These are phyloP conservation scores for Pyrenochaeta sp. DNA, from an alignment of 2,329 filamentous ascomycete species.

Conservation along the genomic window DNA sequence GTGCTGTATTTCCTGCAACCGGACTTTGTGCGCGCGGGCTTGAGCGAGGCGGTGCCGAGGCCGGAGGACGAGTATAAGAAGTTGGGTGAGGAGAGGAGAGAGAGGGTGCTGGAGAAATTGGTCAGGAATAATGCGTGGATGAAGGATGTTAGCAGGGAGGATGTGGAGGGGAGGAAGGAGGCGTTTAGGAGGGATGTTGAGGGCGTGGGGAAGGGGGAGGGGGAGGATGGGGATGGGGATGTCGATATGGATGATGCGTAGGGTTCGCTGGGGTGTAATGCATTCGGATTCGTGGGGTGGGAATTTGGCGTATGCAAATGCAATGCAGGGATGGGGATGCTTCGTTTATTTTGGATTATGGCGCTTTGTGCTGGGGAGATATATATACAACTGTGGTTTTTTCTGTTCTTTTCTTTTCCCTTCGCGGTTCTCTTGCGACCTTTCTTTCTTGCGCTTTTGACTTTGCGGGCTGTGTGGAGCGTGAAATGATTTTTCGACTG, in stretches of 20 bases:
- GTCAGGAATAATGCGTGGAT: conserved; percentile 56
- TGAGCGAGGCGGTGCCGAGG: conserved; percentile 43
- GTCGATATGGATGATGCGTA: conserved; percentile 44
- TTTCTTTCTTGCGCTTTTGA: too few species aligned
- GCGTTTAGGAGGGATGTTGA: conserved; percentile 43
- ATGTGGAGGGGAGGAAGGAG: conserved; percentile 54
- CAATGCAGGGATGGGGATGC: too few species aligned
- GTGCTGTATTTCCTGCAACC: conserved; percentile 52
- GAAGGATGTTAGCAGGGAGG: conserved; percentile 55
- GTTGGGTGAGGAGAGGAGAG: conserved; percentile 38
- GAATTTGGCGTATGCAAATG: too few species aligned
- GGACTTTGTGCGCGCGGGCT: conserved; percentile 42
- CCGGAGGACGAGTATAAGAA: conserved; percentile 42
- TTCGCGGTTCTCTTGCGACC: too few species aligned
- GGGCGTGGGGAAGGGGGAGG: conserved; percentile 24
- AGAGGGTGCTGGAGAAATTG: conserved; percentile 52
- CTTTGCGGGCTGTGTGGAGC: too few species aligned
- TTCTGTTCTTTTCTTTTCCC: too few species aligned
- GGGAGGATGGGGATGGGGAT: conserved; percentile 29
- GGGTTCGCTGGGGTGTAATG: background rate
- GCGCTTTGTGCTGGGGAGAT: too few species aligned
- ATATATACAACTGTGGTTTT: too few species aligned
- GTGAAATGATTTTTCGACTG: too few species aligned
- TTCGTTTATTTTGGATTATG: too few species aligned
- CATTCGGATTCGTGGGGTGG: too few species aligned